A percentile compares a stretch with the other conserved stretches of the same genome.
phyloP scores from a whole-genome alignment of 192 early-diverging fungal genomes.

The Coemansia sp. region DNA sequence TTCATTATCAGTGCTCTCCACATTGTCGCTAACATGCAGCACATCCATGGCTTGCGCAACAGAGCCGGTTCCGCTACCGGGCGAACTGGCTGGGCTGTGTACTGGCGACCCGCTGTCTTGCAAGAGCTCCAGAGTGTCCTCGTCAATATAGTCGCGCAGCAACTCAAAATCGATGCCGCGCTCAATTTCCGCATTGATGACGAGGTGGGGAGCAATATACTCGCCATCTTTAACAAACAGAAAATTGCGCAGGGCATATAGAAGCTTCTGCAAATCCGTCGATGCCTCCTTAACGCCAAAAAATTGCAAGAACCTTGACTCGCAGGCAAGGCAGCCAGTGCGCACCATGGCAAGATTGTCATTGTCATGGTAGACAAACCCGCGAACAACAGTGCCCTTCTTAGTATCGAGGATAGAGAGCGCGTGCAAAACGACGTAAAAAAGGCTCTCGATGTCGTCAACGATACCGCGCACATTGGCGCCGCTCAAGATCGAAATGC shows the following conservation, averaged over 20 bases:
- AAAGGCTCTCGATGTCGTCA: slow-evolving; percentile 21
- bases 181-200: background rate
- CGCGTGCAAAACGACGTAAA: slow-evolving; percentile 15
- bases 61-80: too few species aligned
- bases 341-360: background rate
- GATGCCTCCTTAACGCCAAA: background rate
- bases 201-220: background rate
- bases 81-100: too few species aligned
- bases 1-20: too few species aligned
- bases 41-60: too few species aligned
- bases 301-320: background rate
- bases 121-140: background rate
- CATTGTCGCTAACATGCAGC: too few species aligned
- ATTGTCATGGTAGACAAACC: background rate
- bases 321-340: background rate
- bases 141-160: background rate
- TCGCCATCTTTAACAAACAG: background rate
- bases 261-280: background rate
- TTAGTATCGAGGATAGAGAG: background rate
- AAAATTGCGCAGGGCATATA: background rate
- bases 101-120: background rate
- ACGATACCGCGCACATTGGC: background rate
- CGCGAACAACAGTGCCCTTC: background rate
- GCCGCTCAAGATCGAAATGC: slow-evolving; percentile 8
- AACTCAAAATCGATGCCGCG: background rate